Evolutionary conservation across 108 stramenopile genomes (phyloP).

Genomic region (Fragilaria crotonensis): DNA sequence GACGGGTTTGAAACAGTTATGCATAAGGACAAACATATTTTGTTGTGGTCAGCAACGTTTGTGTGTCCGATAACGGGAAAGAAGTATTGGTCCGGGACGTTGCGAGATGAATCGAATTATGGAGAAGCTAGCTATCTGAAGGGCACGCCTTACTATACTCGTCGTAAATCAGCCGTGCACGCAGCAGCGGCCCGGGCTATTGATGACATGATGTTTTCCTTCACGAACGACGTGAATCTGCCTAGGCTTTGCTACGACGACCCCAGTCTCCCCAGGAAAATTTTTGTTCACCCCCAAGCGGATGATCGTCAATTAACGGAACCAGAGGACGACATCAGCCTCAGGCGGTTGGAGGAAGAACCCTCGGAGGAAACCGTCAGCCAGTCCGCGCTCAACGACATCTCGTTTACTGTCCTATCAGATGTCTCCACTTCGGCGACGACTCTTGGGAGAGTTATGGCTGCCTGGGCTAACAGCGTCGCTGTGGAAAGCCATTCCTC

Average conservation of each 20-base stretch:
- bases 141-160: constrained; percentile 18
- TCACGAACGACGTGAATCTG: constrained; percentile 8
- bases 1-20: constrained; percentile 4
- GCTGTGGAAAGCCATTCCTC: too few relatives aligned
- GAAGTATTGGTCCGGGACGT: constrained; percentile 11
- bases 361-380: too few relatives aligned
- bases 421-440: too few relatives aligned
- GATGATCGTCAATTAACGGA: too few relatives aligned
- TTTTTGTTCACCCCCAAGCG: too few relatives aligned
- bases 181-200: constrained; percentile 30
- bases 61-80: constrained; percentile 26
- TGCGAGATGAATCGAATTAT: constrained; percentile 2
- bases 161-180: constrained; percentile 21
- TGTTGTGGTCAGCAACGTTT: constrained; percentile 29
- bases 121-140: not conserved
- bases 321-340: too few relatives aligned
- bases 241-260: constrained; percentile 35
- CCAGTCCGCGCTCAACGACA: too few relatives aligned
- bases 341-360: too few relatives aligned
- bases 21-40: not conserved
- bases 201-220: constrained; percentile 22
- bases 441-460: not conserved
- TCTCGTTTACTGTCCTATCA: too few relatives aligned
- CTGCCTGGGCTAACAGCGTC: not conserved
- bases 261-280: too few relatives aligned